These are phyloP conservation scores for Torulaspora gathmanii DNA, from an alignment of 805 yeast species.

Conservation along the genomic window DNA sequence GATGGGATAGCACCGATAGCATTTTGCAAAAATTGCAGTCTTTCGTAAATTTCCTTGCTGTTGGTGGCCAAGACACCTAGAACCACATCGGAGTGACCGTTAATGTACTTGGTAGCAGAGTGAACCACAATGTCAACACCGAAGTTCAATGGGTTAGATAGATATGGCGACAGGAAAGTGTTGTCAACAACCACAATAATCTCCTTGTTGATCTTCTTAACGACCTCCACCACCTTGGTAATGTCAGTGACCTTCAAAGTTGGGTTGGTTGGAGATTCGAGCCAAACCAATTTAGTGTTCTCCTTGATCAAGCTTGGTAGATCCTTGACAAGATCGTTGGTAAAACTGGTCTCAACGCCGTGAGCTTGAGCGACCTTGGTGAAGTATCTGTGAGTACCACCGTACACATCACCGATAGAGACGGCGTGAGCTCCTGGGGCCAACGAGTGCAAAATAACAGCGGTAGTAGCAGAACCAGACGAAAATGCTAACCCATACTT, in stretches of 20 bases:
- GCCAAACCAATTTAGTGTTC: slow-evolving; percentile 76
- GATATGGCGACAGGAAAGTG: slow-evolving; percentile 82
- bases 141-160: slow-evolving; percentile 73
- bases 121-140: slow-evolving; percentile 89
- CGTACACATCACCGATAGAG: slow-evolving; percentile 81
- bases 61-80: slow-evolving; percentile 78
- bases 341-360: slow-evolving; percentile 66
- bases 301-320: slow-evolving; percentile 50
- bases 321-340: slow-evolving; percentile 58
- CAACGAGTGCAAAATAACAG: slow-evolving; percentile 67
- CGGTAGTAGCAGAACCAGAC: slow-evolving; percentile 85
- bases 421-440: slow-evolving; percentile 69
- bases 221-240: slow-evolving; percentile 51
- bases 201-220: slow-evolving; percentile 48
- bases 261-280: slow-evolving; percentile 87
- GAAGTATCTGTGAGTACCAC: slow-evolving; percentile 89
- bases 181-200: slow-evolving; percentile 74
- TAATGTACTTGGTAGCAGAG: slow-evolving; percentile 85
- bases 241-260: slow-evolving; percentile 78
- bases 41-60: slow-evolving; percentile 53
- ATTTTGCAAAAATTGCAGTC: slow-evolving; percentile 73
- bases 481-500: slow-evolving; percentile 70
- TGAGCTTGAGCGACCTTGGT: slow-evolving; percentile 78
- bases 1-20: slow-evolving; percentile 88
- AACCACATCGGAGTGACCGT: slow-evolving; percentile 90